phyloP scores from a whole-genome alignment of 768 basidiomycete genomes.

The Auricularia sp. region DNA sequence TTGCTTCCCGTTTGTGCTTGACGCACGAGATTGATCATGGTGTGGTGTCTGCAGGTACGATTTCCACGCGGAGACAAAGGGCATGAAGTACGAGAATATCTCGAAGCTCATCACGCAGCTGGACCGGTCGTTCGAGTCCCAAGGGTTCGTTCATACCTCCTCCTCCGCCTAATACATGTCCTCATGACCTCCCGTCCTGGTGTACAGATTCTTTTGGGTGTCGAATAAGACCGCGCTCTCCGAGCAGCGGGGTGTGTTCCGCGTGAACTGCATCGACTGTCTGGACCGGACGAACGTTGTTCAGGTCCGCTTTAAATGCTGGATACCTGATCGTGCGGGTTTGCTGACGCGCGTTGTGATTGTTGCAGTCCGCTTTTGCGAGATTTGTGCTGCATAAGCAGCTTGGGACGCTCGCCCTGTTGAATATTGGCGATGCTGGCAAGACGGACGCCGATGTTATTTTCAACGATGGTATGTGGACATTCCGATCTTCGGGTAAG shows the following conservation, averaged over 20 bases:
- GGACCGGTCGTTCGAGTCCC: constrained; percentile 63
- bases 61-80: constrained; percentile 87
- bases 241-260: constrained; percentile 76
- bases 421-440: constrained; percentile 42
- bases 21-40: not conserved
- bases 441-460: constrained; percentile 57
- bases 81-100: constrained; percentile 95
- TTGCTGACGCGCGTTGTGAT: constrained; percentile 7
- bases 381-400: constrained; percentile 71
- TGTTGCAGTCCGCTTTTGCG: constrained; percentile 68
- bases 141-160: constrained; percentile 44
- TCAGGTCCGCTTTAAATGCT: constrained; percentile 38
- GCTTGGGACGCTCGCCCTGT: constrained; percentile 61
- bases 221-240: constrained; percentile 61
- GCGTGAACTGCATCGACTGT: constrained; percentile 94
- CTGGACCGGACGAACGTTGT: constrained; percentile 93
- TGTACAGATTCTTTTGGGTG: constrained; percentile 52
- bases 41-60: constrained; percentile 45
- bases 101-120: constrained; percentile 62
- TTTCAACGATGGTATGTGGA: constrained; percentile 65
- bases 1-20: not conserved
- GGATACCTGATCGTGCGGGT: not conserved
- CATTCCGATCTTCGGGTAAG: not conserved
- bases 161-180: no score
- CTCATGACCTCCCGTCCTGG: no score